These are phyloP conservation scores for Claviceps sp. DNA, from an alignment of 2,329 filamentous ascomycete species.

Conservation along the genomic window DNA sequence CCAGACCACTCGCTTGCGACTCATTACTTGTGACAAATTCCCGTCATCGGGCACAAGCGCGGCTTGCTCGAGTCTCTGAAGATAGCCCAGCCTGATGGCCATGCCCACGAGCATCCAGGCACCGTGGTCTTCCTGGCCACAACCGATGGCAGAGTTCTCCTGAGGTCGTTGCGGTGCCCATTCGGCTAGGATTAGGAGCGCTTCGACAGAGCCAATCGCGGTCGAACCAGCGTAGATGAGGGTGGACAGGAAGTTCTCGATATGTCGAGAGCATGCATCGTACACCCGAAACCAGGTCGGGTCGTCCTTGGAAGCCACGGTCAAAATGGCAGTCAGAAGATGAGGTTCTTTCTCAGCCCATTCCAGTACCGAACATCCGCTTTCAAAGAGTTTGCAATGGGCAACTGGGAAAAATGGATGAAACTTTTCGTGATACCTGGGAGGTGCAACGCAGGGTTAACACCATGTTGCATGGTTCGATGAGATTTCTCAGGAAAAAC, in stretches of 20 bases:
- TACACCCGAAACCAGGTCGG: slow-evolving; percentile 49
- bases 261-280: slow-evolving; percentile 53
- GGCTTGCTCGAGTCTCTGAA: slow-evolving; percentile 55
- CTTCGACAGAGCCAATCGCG: slow-evolving; percentile 58
- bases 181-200: slow-evolving; percentile 54
- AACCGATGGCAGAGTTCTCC: slow-evolving; percentile 48
- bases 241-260: slow-evolving; percentile 54
- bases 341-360: slow-evolving; percentile 50
- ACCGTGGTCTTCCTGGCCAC: slow-evolving; percentile 60
- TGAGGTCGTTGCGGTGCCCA: slow-evolving; percentile 57
- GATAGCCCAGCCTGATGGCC: slow-evolving; percentile 56
- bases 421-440: slow-evolving; percentile 49
- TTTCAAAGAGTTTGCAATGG: slow-evolving; percentile 42
- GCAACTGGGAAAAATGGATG: slow-evolving; percentile 60
- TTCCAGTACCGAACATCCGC: slow-evolving; percentile 31
- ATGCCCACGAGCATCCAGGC: slow-evolving; percentile 68
- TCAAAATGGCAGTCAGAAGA: slow-evolving; percentile 55
- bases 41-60: slow-evolving; percentile 48
- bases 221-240: slow-evolving; percentile 53
- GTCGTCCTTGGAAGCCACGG: slow-evolving; percentile 60
- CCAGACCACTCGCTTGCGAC: slow-evolving; percentile 55
- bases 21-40: slow-evolving; percentile 44
- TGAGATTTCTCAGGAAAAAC: no score
- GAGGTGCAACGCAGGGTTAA: slow-evolving; percentile 4
- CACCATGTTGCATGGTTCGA: background rate